Base-by-base conservation (phyloP, 2,329 filamentous ascomycete species). In the Drechslerella stenobrocha region DNA sequence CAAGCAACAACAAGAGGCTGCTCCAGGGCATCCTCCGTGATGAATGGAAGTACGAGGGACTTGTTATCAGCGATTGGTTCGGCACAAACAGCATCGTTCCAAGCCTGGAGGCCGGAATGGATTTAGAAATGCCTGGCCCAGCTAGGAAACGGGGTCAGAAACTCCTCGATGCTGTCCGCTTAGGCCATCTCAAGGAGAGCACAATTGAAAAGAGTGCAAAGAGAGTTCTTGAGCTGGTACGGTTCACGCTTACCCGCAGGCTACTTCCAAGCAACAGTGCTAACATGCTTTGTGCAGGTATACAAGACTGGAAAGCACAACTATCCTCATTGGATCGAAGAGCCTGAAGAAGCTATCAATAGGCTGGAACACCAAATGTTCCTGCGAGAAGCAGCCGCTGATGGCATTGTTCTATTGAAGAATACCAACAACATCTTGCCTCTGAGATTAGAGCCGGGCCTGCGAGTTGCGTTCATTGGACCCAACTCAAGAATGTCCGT, bases 321-420 rank as follows among this genome's bases (percentile, higher is more conserved):
- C 20, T 35, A 70, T 35, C 72, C 71, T 9, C 34, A 71, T 44
- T 71, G 69, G 70, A 60, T 67, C 7, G 72, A 73, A 61, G 72
- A 69, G 32, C 55, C 63, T 18, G 72, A 73, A 60, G 70, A 72
- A 45, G 72, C 72, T 22, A 70, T 71, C 52, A 70, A 73, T 37
- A 63, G 72, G 34, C 76, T 75, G 1, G 75, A 77, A 42, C 76
- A 75, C 45, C 74, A 74, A 7, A 72, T 73, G 9, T 72, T 90
- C 45, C 81, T 89, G 20, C 81, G 88, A 15, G 80, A 81, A 55
- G 80, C 87, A 22, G 86, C 85, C 15, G 82, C 84, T 2, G 86
- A 90, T 73, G 84, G 84, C 2, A 84, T 89, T 6, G 87, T 90
- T 1, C 79, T 91, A 9, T 77, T 90, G 48, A 89, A 90, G 77